phyloP scores from a whole-genome alignment of 352 stramenopile species.

The Thalassiosira allenii region DNA sequence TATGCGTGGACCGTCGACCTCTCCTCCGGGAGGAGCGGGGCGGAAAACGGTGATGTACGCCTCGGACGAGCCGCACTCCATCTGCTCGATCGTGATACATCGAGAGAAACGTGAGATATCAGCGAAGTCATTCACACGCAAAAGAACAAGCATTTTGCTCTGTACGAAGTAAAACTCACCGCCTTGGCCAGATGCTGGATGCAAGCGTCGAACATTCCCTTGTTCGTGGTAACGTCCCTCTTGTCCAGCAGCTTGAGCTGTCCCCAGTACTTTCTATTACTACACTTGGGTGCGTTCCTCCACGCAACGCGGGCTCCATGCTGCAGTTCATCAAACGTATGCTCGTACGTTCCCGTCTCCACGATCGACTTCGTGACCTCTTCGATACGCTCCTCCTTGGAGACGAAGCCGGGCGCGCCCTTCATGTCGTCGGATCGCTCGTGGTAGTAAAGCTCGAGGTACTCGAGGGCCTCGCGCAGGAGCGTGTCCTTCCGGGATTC shows the following conservation, averaged over 20 bases:
- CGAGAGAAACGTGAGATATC: conserved; percentile 5
- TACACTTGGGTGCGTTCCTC: conserved; percentile 56
- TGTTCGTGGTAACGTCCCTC: conserved; percentile 28
- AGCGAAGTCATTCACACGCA: too few species aligned
- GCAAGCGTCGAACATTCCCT: conserved; percentile 47
- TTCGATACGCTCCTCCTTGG: conserved; percentile 31
- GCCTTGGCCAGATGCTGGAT: conserved; percentile 51
- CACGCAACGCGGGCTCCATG: conserved; percentile 53
- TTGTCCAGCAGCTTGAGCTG: conserved; percentile 54
- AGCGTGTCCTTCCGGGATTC: conserved; percentile 36
- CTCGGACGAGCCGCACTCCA: conserved; percentile 45
- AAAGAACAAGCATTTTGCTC: too few species aligned
- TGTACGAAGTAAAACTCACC: conserved; percentile 41
- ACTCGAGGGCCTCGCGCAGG: conserved; percentile 49
- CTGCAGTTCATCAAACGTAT: conserved; percentile 60
- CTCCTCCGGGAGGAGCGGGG: conserved; percentile 16
- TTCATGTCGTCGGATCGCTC: conserved; percentile 51
- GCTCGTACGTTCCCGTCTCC: conserved; percentile 39
- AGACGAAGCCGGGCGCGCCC: conserved; percentile 24
- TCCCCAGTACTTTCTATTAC: conserved; percentile 53
- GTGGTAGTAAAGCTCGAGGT: conserved; percentile 57
- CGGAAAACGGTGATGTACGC: conserved; percentile 54
- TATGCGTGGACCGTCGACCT: conserved; percentile 35
- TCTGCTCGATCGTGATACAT: conserved; percentile 6
- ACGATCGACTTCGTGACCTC: conserved; percentile 37